phyloP scores from a whole-genome alignment of 2,329 filamentous ascomycete species.

The Chaetothyriales sp. region DNA sequence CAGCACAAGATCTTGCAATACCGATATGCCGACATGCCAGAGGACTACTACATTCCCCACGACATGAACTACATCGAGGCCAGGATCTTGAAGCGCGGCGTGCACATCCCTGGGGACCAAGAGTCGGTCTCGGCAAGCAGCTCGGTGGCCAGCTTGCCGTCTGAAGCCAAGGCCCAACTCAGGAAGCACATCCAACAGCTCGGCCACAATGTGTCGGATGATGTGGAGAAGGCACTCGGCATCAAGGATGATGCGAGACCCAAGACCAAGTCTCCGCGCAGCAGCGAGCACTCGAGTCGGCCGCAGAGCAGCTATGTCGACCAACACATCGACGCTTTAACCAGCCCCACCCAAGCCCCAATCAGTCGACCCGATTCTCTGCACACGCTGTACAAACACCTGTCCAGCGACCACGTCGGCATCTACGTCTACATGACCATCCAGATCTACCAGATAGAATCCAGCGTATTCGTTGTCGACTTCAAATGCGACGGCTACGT shows the following conservation, averaged over 20 bases:
- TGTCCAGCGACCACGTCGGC: conserved; percentile 30
- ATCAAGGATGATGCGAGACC: conserved; percentile 7
- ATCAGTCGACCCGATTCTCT: conserved; percentile 14
- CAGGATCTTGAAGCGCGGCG: conserved; percentile 72
- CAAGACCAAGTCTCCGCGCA: conserved; percentile 7
- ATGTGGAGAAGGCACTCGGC: conserved; percentile 14
- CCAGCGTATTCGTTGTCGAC: conserved; percentile 85
- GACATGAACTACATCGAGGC: conserved; percentile 93
- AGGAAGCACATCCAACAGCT: conserved; percentile 19
- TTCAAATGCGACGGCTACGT: conserved; percentile 99
- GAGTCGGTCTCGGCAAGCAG: conserved; percentile 39
- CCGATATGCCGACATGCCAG: conserved; percentile 31
- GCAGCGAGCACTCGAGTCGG: conserved; percentile 8
- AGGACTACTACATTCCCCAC: conserved; percentile 71
- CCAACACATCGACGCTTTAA: conserved; percentile 12
- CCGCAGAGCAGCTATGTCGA: conserved; percentile 11
- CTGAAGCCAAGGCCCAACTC: conserved; percentile 19
- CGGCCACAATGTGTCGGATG: conserved; percentile 15
- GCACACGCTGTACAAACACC: conserved; percentile 12
- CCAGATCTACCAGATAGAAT: conserved; percentile 88
- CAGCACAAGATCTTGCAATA: conserved; percentile 27
- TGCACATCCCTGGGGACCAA: conserved; percentile 40
- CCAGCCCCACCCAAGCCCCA: conserved; percentile 18
- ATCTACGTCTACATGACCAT: conserved; percentile 94
- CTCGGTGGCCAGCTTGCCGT: conserved; percentile 23